A percentile compares a stretch with the other conserved stretches of the same genome.
Evolutionary conservation across 140 eudicot species (phyloP).

Genomic region (Senecio squalidus): DNA sequence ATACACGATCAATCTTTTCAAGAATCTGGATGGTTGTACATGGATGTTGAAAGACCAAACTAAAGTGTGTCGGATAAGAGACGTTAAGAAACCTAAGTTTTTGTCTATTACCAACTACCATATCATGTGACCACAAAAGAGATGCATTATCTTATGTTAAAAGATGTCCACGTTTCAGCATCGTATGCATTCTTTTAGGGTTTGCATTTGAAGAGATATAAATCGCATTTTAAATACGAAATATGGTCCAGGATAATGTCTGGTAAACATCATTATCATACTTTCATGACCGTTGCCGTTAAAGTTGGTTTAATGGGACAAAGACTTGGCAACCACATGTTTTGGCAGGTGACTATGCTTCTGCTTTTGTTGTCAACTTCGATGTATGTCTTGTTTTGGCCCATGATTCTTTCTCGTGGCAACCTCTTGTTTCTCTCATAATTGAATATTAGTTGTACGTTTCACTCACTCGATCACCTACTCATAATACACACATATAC

Average conservation of each 20-base stretch:
- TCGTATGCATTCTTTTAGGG: conserved; percentile 3
- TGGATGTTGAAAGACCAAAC: too few relatives aligned
- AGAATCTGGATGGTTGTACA: too few relatives aligned
- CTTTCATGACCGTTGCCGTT: conserved; percentile 26
- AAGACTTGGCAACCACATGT: conserved; percentile 22
- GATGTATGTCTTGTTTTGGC: conserved; percentile 15
- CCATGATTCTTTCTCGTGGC: conserved; percentile 16
- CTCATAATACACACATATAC: too few relatives aligned
- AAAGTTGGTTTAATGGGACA: conserved; percentile 22
- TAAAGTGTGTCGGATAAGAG: not conserved
- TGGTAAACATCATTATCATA: conserved; percentile 22
- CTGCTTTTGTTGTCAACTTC: conserved; percentile 18
- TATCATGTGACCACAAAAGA: conserved; percentile 3
- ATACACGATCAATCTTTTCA: too few relatives aligned
- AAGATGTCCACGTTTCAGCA: conserved; percentile 12
- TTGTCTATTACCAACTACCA: not conserved
- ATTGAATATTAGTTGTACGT: not conserved
- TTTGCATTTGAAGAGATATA: not conserved
- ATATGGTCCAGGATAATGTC: conserved; percentile 21
- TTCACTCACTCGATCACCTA: too few relatives aligned
- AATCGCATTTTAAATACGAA: not conserved
- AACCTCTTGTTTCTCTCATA: conserved; percentile 15
- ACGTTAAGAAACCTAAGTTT: not conserved
- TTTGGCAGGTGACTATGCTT: conserved; percentile 16
- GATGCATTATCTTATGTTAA: not conserved